Conservation (phyloP, 345 rosid genomes). For the Anacardium occidentale region DNA sequence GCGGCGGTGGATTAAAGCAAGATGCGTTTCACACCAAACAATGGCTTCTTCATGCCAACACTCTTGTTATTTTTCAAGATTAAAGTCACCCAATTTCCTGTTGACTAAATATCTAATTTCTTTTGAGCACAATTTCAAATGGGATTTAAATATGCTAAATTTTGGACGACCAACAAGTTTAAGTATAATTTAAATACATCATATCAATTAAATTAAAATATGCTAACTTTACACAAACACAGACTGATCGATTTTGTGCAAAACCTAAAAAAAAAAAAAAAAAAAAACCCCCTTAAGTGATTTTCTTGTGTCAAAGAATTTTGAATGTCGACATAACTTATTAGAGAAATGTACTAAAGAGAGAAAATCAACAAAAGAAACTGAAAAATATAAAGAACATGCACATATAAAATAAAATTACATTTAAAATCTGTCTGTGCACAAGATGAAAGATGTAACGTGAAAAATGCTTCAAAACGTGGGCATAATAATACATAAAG, state of each 20-base stretch:
- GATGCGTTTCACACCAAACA: conserved; percentile 6
- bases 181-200: no score
- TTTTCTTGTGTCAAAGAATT: no score
- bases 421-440: background rate
- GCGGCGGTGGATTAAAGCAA: background rate
- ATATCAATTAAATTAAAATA: no score
- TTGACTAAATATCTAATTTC: background rate
- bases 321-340: no score
- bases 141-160: background rate
- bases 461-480: conserved; percentile 15
- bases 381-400: background rate
- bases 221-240: no score
- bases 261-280: no score
- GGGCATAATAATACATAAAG: background rate
- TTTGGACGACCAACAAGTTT: background rate
- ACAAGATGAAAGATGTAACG: background rate
- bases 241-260: no score
- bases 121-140: background rate
- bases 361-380: no score
- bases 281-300: no score
- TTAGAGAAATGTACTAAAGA: no score
- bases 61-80: conserved; percentile 1
- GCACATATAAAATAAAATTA: background rate
- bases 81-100: background rate
- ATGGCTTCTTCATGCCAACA: background rate